Percentiles rank a stretch among this genome's conserved stretches.
Conservation (phyloP, 805 yeast species). For the Lachancea kluyveri region DNA sequence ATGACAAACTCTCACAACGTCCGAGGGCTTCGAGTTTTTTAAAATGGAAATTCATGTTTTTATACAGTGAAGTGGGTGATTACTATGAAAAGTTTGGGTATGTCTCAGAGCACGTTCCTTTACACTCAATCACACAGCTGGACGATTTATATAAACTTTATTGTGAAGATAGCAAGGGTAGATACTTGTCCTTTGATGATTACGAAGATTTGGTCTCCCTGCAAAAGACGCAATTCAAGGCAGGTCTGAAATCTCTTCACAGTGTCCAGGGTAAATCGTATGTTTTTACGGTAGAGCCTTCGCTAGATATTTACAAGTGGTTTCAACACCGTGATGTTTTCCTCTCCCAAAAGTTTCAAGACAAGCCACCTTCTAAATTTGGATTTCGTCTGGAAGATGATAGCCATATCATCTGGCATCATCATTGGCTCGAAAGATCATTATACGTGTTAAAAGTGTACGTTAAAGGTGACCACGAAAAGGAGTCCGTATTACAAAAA, state of each 20-base stretch:
- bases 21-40: constrained; percentile 24
- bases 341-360: constrained; percentile 22
- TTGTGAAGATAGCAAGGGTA: constrained; percentile 16
- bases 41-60: constrained; percentile 32
- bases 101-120: constrained; percentile 34
- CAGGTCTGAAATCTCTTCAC: constrained; percentile 17
- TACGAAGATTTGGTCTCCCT: constrained; percentile 27
- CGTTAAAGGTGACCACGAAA: constrained; percentile 10
- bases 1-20: constrained; percentile 24
- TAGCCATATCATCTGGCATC: constrained; percentile 40
- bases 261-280: constrained; percentile 14
- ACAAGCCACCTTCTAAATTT: constrained; percentile 16
- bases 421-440: constrained; percentile 32
- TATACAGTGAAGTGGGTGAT: constrained; percentile 71
- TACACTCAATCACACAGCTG: constrained; percentile 27
- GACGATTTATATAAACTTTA: constrained; percentile 16
- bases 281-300: constrained; percentile 34
- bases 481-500: constrained; percentile 19
- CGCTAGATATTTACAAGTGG: constrained; percentile 36
- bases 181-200: constrained; percentile 27
- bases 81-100: constrained; percentile 64
- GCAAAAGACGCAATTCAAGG: constrained; percentile 20
- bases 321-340: constrained; percentile 35
- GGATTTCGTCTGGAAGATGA: constrained; percentile 28
- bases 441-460: constrained; percentile 27